Base-by-base conservation (phyloP, 192 early-diverging fungal species). In the Umbelopsis sp. region DNA sequence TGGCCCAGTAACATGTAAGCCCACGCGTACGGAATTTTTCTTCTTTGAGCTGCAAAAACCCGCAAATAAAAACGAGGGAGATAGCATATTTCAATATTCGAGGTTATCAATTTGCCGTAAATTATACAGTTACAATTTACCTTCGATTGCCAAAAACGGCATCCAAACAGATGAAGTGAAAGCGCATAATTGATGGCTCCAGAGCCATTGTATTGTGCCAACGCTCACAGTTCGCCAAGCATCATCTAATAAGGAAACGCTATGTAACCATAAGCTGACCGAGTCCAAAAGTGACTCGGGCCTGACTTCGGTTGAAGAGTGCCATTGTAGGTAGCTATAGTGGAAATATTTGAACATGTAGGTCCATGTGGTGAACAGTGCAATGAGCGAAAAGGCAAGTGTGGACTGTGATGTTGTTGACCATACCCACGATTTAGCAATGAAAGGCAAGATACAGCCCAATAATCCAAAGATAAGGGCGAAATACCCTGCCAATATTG, bases 101-200 rank as follows among this genome's bases (percentile, higher is more conserved):
- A 3, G 4, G 16, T 45, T 8, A 47, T 27, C 20, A n/a, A 11
- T 48, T 33, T 47, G 18, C 25, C 21, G 46, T 25, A 20, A 18
- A 66, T 41, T 67, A 1, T 46, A 18, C 22, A 4, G 21, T 18
- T 11, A 21, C 20, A 33, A 12, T 15, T 45, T 64, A 72, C 75
- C 75, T 66, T 77, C 75, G 8, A 77, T 46, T 18, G 75, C 75
- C 10, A 77, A 41, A 25, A 77, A 53, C 16, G 75, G 70, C n/a
- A 67, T 72, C 75, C 70, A 77, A 8, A 77, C 75, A 52, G 71
- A 47, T 15, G 69, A 70, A 27, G 75, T 77, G 33, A 77, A 77
- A 3, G 58, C 46, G 35, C 75, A 77, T 15, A 77, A 20, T 50
- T 77, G 75, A n/a, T 71, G 64, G 66, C 75, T 77, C 75, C 75